A percentile compares a stretch with the other conserved stretches of the same genome.
Evolutionary conservation across 805 yeast genomes (phyloP).

Genomic region (Yarrowia deformans): DNA sequence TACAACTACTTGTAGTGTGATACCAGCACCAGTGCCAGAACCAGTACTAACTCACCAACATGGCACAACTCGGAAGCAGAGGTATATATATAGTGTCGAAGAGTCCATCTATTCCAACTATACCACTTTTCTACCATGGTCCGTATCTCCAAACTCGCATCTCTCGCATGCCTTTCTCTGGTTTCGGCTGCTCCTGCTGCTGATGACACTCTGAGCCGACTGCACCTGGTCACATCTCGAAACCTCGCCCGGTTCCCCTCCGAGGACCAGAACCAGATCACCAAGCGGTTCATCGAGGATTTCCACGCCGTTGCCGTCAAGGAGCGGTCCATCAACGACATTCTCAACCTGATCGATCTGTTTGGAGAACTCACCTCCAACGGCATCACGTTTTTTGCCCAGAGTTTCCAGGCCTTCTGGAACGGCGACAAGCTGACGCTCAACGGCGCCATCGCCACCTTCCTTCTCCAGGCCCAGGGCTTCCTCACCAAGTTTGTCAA

Average conservation of each 20-base stretch:
- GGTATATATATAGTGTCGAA: not conserved
- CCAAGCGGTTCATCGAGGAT: conserved; percentile 14
- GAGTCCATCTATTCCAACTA: not conserved
- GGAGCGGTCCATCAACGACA: not conserved
- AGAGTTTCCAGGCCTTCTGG: conserved; percentile 2
- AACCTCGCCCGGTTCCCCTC: not conserved
- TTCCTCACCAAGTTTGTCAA: conserved; percentile 4
- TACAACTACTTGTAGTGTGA: not conserved
- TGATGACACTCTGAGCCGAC: conserved; percentile 1
- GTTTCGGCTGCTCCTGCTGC: conserved; percentile 16
- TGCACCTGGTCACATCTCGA: conserved; percentile 6
- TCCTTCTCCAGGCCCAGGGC: conserved; percentile 20
- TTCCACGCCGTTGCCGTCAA: conserved; percentile 16
- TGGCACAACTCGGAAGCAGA: not conserved
- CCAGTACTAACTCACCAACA: too few species aligned
- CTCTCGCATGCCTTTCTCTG: not conserved
- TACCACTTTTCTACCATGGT: not conserved
- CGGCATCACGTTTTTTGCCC: conserved; percentile 3
- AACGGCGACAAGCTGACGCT: conserved; percentile 2
- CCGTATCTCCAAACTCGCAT: conserved; percentile 8
- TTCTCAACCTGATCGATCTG: conserved; percentile 4
- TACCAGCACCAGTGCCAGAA: not conserved
- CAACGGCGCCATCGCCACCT: not conserved
- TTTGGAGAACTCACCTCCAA: conserved; percentile 10
- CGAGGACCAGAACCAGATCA: not conserved